Conservation (phyloP, 768 basidiomycete genomes). For the Trametes cinnabarina region DNA sequence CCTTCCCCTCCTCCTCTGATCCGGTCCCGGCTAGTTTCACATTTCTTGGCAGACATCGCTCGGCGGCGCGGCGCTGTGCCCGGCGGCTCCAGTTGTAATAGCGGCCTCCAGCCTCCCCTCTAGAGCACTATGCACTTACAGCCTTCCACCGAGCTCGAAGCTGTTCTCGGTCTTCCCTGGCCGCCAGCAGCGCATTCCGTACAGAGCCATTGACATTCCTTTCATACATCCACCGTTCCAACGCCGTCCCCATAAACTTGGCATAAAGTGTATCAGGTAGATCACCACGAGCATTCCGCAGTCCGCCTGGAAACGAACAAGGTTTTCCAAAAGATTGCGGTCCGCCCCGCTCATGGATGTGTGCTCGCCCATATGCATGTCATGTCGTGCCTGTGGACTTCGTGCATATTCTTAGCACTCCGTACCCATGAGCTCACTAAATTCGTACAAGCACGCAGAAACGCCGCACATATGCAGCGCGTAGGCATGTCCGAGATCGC, state of each 20-base stretch:
- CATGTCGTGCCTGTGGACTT: neutral
- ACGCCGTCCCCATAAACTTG: too few relatives aligned
- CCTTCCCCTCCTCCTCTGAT: neutral
- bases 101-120: neutral
- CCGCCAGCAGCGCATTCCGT: neutral
- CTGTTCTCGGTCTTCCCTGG: neutral
- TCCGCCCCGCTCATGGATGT: too few relatives aligned
- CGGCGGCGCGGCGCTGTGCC: neutral
- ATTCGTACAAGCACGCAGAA: neutral
- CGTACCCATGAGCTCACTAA: neutral
- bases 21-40: slow-evolving; percentile 1
- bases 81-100: neutral
- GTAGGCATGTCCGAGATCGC: neutral
- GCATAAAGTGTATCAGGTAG: too few relatives aligned
- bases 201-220: too few relatives aligned
- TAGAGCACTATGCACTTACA: too few relatives aligned
- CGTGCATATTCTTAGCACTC: slow-evolving; percentile 1
- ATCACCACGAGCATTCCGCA: slow-evolving; percentile 7
- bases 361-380: neutral
- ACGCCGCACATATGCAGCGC: too few relatives aligned
- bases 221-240: neutral
- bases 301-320: slow-evolving; percentile 10
- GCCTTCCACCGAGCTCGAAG: neutral
- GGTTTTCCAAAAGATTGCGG: neutral
- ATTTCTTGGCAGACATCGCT: neutral